A percentile compares a stretch with the other conserved stretches of the same genome.
Conservation (phyloP, 352 stramenopile species). For the Blastocystis hominis region DNA sequence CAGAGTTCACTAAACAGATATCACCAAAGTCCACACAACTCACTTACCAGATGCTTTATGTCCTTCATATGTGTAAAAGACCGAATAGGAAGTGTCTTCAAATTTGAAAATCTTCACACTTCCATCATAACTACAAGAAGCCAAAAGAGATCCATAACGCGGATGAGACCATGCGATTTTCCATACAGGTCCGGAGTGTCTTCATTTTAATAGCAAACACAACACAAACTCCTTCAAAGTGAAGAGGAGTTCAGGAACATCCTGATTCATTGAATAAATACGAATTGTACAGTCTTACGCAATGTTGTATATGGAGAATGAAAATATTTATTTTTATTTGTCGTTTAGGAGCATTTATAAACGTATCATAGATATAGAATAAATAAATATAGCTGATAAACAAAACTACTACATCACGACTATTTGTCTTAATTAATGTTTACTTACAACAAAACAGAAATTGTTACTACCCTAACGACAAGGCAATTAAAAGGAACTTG, state of each 20-base stretch:
- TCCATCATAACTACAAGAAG: slow-evolving; percentile 91
- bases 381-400: too few relatives aligned
- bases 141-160: slow-evolving; percentile 86
- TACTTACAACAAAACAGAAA: too few relatives aligned
- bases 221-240: slow-evolving; percentile 28
- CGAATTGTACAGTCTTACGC: slow-evolving; percentile 81
- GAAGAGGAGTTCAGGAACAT: neutral
- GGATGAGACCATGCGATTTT: slow-evolving; percentile 94
- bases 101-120: slow-evolving; percentile 81
- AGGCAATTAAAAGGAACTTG: too few relatives aligned
- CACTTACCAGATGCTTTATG: slow-evolving; percentile 37
- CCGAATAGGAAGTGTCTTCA: slow-evolving; percentile 53
- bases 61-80: slow-evolving; percentile 33
- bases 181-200: slow-evolving; percentile 87
- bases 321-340: too few relatives aligned
- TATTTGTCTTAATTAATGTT: too few relatives aligned
- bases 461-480: too few relatives aligned
- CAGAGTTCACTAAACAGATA: slow-evolving; percentile 81
- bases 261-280: slow-evolving; percentile 72
- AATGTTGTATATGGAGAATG: too few relatives aligned
- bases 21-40: neutral
- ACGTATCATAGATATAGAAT: too few relatives aligned
- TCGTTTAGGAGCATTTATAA: too few relatives aligned
- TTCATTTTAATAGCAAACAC: slow-evolving; percentile 69
- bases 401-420: too few relatives aligned